Evolutionary conservation across 2,329 filamentous ascomycete species (phyloP).

Genomic region (Pyrenochaeta sp.): DNA sequence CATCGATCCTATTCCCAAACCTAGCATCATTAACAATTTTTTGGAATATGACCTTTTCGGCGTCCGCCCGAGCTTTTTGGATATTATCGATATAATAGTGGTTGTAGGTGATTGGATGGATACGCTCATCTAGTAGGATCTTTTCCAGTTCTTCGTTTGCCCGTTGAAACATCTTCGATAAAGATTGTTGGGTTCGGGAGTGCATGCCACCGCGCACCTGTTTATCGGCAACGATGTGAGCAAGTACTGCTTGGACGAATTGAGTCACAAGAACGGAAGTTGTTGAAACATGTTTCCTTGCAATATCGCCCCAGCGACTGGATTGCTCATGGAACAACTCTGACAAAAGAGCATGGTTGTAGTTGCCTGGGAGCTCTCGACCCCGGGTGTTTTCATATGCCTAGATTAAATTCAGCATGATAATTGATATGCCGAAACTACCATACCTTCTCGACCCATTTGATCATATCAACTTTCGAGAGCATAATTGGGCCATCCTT

Average conservation of each 20-base stretch:
- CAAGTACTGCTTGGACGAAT: conserved; percentile 4
- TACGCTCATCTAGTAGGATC: conserved; percentile 3
- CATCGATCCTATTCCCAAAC: conserved; percentile 7
- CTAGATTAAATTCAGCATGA: conserved; percentile 27
- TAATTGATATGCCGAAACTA: conserved; percentile 42
- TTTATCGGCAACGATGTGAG: conserved; percentile 6
- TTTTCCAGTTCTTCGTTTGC: conserved; percentile 6
- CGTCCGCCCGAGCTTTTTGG: conserved; percentile 36
- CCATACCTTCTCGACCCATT: conserved; percentile 47
- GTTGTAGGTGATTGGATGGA: conserved; percentile 54
- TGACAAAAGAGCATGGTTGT: conserved; percentile 65
- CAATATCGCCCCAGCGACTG: conserved; percentile 58
- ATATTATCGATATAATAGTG: conserved; percentile 47
- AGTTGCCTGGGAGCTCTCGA: conserved; percentile 66
- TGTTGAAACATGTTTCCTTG: conserved; percentile 40
- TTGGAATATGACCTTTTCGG: conserved; percentile 29
- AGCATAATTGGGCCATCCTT: background rate
- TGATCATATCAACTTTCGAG: conserved; percentile 20
- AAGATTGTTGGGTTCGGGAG: background rate
- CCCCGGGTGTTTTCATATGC: conserved; percentile 53
- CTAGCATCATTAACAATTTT: conserved; percentile 12
- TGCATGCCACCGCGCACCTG: conserved; percentile 1
- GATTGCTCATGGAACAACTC: conserved; percentile 68
- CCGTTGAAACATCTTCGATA: background rate
- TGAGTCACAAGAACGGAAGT: conserved; percentile 4